Conservation (phyloP, 306 rosid species). For the Leucaena leucocephala region DNA sequence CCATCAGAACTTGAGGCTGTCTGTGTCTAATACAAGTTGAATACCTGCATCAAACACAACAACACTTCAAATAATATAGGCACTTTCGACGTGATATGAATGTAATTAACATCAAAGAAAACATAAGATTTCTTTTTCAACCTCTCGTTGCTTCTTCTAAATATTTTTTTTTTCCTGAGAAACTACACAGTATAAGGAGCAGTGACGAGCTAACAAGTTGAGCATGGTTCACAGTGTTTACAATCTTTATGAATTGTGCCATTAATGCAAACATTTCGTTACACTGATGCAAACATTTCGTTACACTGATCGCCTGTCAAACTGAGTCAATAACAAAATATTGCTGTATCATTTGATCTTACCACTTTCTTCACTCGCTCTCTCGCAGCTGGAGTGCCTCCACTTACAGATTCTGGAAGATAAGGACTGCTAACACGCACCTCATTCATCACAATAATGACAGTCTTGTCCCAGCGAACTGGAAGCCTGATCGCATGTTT, state of each 20-base stretch:
- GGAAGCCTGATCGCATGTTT: constrained; percentile 76
- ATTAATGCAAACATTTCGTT: neutral
- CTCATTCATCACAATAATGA: constrained; percentile 91
- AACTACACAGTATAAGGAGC: constrained; percentile 21
- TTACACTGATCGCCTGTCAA: constrained; percentile 5
- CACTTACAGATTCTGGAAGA: constrained; percentile 84
- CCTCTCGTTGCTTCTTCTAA: constrained; percentile 18
- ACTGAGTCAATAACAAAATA: constrained; percentile 23
- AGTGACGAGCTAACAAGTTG: neutral
- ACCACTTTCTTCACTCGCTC: constrained; percentile 99
- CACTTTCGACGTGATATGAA: constrained; percentile 1
- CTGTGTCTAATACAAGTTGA: neutral
- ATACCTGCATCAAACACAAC: neutral
- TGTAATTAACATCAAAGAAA: neutral
- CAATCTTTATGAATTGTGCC: constrained; percentile 8
- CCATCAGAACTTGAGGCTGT: neutral
- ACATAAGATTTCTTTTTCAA: constrained; percentile 6
- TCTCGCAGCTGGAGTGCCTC: constrained; percentile 97
- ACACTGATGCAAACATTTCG: neutral
- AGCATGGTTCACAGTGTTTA: neutral
- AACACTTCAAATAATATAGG: neutral
- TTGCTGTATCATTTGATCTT: constrained; percentile 35
- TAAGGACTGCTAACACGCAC: constrained; percentile 93
- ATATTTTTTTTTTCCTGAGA: neutral
- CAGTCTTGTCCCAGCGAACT: constrained; percentile 97